A percentile compares a stretch with the other conserved stretches of the same genome.
phyloP scores from a whole-genome alignment of 108 stramenopile genomes.

The Skeletonema grethae region DNA sequence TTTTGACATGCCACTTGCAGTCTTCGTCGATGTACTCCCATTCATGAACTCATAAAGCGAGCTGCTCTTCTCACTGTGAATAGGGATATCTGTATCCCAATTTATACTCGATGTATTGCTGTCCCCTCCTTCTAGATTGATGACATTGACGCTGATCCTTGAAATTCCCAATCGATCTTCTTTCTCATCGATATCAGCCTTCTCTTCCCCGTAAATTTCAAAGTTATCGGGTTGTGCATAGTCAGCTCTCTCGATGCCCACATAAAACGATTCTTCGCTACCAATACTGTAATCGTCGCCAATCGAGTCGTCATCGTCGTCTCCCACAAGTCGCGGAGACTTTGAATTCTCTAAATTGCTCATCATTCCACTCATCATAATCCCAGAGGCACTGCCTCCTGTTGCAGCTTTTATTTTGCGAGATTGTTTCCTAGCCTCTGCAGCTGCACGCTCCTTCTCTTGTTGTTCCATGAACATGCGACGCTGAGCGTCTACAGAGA shows the following conservation, averaged over 20 bases:
- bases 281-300: constrained; percentile 18
- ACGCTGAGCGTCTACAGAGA: constrained; percentile 46
- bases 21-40: background rate
- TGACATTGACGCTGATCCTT: constrained; percentile 14
- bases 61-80: constrained; percentile 29
- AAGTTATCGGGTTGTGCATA: constrained; percentile 40
- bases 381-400: background rate
- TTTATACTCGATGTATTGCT: background rate
- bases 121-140: background rate
- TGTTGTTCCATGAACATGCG: constrained; percentile 46
- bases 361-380: constrained; percentile 32
- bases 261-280: constrained; percentile 48
- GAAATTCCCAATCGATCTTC: constrained; percentile 48
- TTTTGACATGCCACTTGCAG: background rate
- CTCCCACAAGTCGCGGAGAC: constrained; percentile 3
- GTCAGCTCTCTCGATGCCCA: constrained; percentile 48
- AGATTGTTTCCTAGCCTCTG: constrained; percentile 15
- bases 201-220: constrained; percentile 34
- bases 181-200: constrained; percentile 11
- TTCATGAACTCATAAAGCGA: constrained; percentile 45
- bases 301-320: constrained; percentile 40
- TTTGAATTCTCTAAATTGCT: constrained; percentile 16
- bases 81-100: constrained; percentile 18
- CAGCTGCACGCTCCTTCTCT: constrained; percentile 28
- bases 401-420: constrained; percentile 17